Conservation (phyloP, 352 stramenopile genomes). For the Albugo candida region DNA sequence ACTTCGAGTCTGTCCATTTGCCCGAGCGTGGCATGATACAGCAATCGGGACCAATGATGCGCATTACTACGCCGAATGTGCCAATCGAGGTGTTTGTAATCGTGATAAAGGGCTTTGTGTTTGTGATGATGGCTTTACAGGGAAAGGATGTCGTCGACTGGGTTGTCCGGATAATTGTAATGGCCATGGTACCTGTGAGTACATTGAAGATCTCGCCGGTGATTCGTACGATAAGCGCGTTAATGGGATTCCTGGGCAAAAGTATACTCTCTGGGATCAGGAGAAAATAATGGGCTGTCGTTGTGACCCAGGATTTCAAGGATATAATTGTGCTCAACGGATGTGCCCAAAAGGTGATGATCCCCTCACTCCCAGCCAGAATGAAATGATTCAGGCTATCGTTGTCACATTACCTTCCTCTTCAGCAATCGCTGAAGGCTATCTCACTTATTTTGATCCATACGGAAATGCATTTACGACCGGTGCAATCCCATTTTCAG, state of each 20-base stretch:
- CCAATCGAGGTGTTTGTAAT: slow-evolving; percentile 70
- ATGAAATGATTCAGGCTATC: slow-evolving; percentile 35
- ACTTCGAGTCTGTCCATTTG: slow-evolving; percentile 23
- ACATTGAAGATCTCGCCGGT: slow-evolving; percentile 26
- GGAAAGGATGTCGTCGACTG: slow-evolving; percentile 35
- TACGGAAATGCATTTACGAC: slow-evolving; percentile 42
- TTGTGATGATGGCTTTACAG: slow-evolving; percentile 41
- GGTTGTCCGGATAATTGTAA: slow-evolving; percentile 22
- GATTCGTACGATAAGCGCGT: slow-evolving; percentile 27
- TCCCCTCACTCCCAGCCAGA: slow-evolving; percentile 35
- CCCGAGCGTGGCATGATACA: slow-evolving; percentile 39
- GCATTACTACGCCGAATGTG: slow-evolving; percentile 71
- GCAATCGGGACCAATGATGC: slow-evolving; percentile 28
- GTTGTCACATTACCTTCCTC: neutral
- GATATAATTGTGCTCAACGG: slow-evolving; percentile 52
- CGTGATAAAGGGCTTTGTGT: slow-evolving; percentile 36
- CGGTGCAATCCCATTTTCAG: slow-evolving; percentile 11
- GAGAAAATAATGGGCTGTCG: slow-evolving; percentile 56
- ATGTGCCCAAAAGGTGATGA: slow-evolving; percentile 82
- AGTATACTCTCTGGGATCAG: slow-evolving; percentile 48
- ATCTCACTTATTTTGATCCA: slow-evolving; percentile 50
- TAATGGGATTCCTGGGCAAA: slow-evolving; percentile 7
- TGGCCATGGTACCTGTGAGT: slow-evolving; percentile 27
- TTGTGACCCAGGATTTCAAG: slow-evolving; percentile 42
- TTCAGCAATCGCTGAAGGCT: slow-evolving; percentile 7